Conservation (phyloP, 306 rosid genomes). For the Styphnolobium japonicum region DNA sequence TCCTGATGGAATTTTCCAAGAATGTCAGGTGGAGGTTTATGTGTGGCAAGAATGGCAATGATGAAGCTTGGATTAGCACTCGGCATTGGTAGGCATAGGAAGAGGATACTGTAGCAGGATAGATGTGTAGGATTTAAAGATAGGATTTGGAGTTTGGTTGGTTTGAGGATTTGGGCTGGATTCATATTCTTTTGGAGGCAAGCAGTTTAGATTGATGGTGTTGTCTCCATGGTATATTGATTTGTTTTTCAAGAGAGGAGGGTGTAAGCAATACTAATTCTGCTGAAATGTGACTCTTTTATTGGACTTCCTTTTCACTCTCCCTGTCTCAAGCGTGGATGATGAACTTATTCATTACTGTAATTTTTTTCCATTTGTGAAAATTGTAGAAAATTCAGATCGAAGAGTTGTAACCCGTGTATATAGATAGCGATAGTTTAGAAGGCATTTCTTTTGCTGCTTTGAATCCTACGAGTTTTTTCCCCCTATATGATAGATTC, state of each 20-base stretch:
- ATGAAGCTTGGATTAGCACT: conserved; percentile 27
- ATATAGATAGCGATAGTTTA: conserved; percentile 60
- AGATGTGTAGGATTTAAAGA: conserved; percentile 51
- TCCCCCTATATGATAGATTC: neutral
- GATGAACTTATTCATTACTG: conserved; percentile 43
- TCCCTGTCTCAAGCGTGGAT: conserved; percentile 34
- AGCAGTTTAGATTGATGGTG: conserved; percentile 36
- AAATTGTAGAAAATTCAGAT: conserved; percentile 45
- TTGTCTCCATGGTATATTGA: conserved; percentile 67
- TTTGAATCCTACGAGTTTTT: conserved; percentile 31
- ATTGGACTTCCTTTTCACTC: conserved; percentile 38
- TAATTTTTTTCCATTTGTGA: conserved; percentile 48
- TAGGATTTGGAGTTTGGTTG: conserved; percentile 55
- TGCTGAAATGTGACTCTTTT: conserved; percentile 45
- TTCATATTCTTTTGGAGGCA: conserved; percentile 89
- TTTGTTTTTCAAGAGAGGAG: conserved; percentile 47
- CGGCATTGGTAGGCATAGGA: conserved; percentile 39
- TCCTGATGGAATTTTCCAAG: conserved; percentile 31
- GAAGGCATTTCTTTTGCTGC: conserved; percentile 54
- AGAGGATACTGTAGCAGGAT: conserved; percentile 46
- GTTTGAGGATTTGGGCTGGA: conserved; percentile 49
- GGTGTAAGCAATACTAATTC: conserved; percentile 49
- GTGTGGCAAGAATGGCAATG: conserved; percentile 37
- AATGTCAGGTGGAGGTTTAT: conserved; percentile 32
- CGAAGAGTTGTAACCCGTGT: conserved; percentile 67